phyloP scores from a whole-genome alignment of 164 flowering plant species.

The Tetrastigma voinierianum region DNA sequence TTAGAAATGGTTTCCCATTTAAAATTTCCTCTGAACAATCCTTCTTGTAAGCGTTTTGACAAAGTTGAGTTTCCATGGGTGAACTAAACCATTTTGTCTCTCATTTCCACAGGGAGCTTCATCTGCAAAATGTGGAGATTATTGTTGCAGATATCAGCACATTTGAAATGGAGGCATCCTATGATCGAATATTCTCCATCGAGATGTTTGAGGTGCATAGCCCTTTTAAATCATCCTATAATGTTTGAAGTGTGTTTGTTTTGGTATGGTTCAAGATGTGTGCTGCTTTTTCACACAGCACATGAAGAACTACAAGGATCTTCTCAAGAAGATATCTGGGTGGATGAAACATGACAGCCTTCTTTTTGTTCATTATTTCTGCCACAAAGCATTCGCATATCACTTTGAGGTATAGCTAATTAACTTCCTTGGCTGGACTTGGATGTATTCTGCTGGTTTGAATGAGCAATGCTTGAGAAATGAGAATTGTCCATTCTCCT shows the following conservation, averaged over 20 bases:
- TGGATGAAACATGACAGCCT: constrained; percentile 90
- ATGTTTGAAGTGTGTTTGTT: background rate
- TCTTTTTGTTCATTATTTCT: constrained; percentile 80
- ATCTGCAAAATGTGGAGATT: constrained; percentile 71
- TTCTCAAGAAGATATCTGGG: constrained; percentile 82
- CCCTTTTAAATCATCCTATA: background rate
- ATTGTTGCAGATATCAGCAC: constrained; percentile 85
- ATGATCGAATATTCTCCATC: constrained; percentile 78
- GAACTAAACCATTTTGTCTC: background rate
- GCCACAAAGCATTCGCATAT: constrained; percentile 90
- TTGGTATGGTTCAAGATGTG: background rate
- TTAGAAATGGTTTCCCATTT: too few species aligned
- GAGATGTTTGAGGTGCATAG: constrained; percentile 90
- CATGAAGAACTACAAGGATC: constrained; percentile 90
- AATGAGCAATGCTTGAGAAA: background rate
- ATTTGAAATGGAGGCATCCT: constrained; percentile 80
- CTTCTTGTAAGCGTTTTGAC: too few species aligned
- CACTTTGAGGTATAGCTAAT: constrained; percentile 76
- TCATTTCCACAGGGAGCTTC: constrained; percentile 46
- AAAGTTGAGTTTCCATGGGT: too few species aligned
- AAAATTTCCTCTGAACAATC: too few species aligned
- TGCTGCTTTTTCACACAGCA: constrained; percentile 43
- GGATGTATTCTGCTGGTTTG: background rate
- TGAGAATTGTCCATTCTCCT: background rate
- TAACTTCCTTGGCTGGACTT: background rate